phyloP scores from a whole-genome alignment of 2,329 filamentous ascomycete species.

The Pestalotiopsis sp. region DNA sequence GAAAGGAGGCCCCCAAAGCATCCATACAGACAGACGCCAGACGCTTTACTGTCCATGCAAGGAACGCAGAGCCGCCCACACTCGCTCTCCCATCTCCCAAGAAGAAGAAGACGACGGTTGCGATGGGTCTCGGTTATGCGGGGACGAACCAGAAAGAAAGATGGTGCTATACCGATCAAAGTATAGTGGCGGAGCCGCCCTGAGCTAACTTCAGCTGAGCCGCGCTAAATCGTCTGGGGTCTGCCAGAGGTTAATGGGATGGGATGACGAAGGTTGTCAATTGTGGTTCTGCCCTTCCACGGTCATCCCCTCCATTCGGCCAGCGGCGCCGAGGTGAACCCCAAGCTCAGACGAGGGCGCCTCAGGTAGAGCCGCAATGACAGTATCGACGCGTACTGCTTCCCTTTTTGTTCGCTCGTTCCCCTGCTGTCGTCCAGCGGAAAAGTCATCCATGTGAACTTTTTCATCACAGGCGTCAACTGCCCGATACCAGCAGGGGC shows the following conservation, averaged over 20 bases:
- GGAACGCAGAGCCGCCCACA: neutral
- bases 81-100: neutral
- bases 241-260: neutral
- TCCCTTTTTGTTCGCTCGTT: too few relatives aligned
- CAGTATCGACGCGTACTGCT: neutral
- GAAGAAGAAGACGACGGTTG: neutral
- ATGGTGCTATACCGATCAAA: neutral
- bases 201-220: conserved; percentile 1
- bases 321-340: neutral
- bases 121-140: conserved; percentile 9
- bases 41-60: neutral
- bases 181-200: neutral
- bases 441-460: neutral
- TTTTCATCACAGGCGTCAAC: neutral
- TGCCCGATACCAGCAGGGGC: neutral
- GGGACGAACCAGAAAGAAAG: neutral
- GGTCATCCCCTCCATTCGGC: neutral
- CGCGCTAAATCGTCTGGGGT: neutral
- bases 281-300: neutral
- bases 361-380: neutral
- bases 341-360: neutral
- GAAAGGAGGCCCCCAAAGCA: too few relatives aligned
- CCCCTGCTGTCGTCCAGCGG: neutral
- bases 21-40: neutral
- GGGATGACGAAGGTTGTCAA: neutral